Evolutionary conservation across 495 filamentous ascomycete species (phyloP).

Genomic region (Hyaloscypha bicolor): DNA sequence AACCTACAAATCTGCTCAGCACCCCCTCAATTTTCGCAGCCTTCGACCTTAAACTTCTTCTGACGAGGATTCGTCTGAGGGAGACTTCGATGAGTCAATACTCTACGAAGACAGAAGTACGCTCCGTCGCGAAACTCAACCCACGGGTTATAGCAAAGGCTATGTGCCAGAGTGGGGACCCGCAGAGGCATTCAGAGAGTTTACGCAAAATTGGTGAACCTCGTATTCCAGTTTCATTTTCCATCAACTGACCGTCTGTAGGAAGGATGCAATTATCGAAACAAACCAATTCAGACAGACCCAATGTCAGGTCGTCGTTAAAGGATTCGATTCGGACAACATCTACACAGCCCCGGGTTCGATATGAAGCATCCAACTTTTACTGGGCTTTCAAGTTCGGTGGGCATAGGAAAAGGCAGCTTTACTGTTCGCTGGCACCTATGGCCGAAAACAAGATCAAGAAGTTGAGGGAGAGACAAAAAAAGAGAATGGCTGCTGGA

Average conservation of each 20-base stretch:
- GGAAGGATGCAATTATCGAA: conserved; percentile 18
- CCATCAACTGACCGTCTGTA: background rate
- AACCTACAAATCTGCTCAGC: too few relatives aligned
- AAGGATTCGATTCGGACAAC: background rate
- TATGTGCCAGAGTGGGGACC: conserved; percentile 14
- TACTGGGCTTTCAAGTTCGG: conserved; percentile 31
- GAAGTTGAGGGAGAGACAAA: background rate
- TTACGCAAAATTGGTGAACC: conserved; percentile 23
- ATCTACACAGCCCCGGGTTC: conserved; percentile 23
- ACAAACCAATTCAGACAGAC: background rate
- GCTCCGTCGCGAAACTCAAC: background rate
- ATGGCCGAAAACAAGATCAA: conserved; percentile 6
- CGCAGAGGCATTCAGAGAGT: conserved; percentile 20
- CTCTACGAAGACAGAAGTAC: background rate
- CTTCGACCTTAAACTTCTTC: too few relatives aligned
- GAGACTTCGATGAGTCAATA: too few relatives aligned
- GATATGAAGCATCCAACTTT: conserved; percentile 24
- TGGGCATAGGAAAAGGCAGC: background rate
- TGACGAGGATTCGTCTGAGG: too few relatives aligned
- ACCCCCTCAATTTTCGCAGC: too few relatives aligned
- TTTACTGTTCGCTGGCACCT: conserved; percentile 10
- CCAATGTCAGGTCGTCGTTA: background rate
- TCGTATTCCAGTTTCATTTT: background rate
- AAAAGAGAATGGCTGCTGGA: background rate
- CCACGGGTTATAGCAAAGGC: background rate